phyloP scores from a whole-genome alignment of 2,329 filamentous ascomycete species.

The Hortaea sp. region DNA sequence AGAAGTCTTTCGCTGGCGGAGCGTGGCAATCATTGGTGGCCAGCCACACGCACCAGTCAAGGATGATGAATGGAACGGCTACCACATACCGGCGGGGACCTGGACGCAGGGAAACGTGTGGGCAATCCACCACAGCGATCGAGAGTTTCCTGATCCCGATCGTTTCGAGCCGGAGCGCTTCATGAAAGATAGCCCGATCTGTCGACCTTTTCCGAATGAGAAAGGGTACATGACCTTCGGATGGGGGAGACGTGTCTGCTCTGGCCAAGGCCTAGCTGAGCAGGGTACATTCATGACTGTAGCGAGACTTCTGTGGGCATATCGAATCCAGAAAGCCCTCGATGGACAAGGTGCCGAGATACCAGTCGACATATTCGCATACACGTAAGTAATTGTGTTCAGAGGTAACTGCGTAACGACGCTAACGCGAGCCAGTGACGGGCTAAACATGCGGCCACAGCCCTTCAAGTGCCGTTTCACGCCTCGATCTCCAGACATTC shows the following conservation, averaged over 20 bases:
- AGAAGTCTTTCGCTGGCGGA: constrained; percentile 65
- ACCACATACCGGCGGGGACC: constrained; percentile 16
- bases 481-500: constrained; percentile 40
- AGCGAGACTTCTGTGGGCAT: constrained; percentile 48
- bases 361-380: constrained; percentile 48
- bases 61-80: constrained; percentile 19
- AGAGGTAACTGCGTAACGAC: background rate
- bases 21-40: constrained; percentile 65
- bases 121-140: constrained; percentile 39
- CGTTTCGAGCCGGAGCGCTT: constrained; percentile 38
- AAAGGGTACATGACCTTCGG: constrained; percentile 46
- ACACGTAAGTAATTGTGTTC: constrained; percentile 35
- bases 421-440: constrained; percentile 32
- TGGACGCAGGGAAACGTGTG: constrained; percentile 19
- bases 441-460: constrained; percentile 48
- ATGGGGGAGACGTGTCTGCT: constrained; percentile 46
- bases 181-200: constrained; percentile 25
- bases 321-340: constrained; percentile 37
- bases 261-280: constrained; percentile 47
- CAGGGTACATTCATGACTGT: constrained; percentile 51
- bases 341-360: constrained; percentile 36
- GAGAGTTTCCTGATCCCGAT: constrained; percentile 41
- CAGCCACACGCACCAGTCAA: constrained; percentile 34
- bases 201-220: constrained; percentile 31
- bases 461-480: constrained; percentile 46